Percentiles rank a stretch among this genome's conserved stretches.
These are phyloP conservation scores for Paspalum notatum DNA, from an alignment of 176 grass and related monocot species.

Conservation along the genomic window DNA sequence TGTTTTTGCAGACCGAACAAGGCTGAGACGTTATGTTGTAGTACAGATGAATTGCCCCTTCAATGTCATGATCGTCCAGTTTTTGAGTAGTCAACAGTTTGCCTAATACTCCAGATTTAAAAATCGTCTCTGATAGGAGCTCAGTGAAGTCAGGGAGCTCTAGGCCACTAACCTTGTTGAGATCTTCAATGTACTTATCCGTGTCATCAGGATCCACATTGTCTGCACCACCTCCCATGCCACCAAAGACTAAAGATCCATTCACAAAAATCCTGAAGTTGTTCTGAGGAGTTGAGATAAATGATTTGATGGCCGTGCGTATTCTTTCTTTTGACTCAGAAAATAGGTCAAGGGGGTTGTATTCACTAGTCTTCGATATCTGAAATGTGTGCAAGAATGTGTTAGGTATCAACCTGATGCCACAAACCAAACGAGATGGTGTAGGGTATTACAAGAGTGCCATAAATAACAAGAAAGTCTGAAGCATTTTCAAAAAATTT, in stretches of 20 bases:
- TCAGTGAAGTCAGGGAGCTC: constrained; percentile 66
- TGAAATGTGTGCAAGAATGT: constrained; percentile 58
- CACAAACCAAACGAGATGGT: constrained; percentile 1
- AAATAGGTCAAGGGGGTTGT: constrained; percentile 90
- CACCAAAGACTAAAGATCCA: constrained; percentile 77
- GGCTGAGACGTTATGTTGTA: constrained; percentile 74
- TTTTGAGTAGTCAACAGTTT: constrained; percentile 77
- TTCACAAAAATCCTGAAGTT: constrained; percentile 89
- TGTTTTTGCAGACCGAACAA: constrained; percentile 66
- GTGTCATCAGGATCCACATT: constrained; percentile 48
- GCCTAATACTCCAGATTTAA: constrained; percentile 59
- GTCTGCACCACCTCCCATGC: constrained; percentile 67
- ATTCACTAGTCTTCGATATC: constrained; percentile 72
- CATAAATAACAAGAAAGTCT: constrained; percentile 26
- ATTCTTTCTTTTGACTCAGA: constrained; percentile 90
- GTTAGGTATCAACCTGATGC: constrained; percentile 35
- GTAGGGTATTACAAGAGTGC: constrained; percentile 15
- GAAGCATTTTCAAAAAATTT: not conserved
- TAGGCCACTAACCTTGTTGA: constrained; percentile 56
- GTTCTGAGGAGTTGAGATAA: constrained; percentile 81
- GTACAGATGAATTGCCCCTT: constrained; percentile 91
- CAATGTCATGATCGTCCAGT: constrained; percentile 86
- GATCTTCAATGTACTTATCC: constrained; percentile 51
- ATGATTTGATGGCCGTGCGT: constrained; percentile 59
- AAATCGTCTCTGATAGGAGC: constrained; percentile 69